These are phyloP conservation scores for Saturnispora silvae DNA, from an alignment of 805 yeast species.

Conservation along the genomic window DNA sequence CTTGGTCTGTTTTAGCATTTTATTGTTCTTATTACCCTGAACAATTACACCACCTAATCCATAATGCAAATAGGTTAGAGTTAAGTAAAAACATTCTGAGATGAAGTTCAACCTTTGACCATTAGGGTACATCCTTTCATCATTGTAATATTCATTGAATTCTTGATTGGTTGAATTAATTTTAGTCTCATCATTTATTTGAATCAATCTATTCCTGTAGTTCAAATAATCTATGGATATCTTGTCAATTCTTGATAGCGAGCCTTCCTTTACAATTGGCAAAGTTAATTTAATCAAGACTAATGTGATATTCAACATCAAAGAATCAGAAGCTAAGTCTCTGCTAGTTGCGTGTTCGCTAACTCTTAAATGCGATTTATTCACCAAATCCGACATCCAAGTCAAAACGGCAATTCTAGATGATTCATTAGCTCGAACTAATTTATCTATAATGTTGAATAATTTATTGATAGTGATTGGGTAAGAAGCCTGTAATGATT, in stretches of 20 bases:
- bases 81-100: slow-evolving; percentile 79
- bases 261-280: slow-evolving; percentile 62
- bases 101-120: slow-evolving; percentile 52
- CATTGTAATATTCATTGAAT: slow-evolving; percentile 46
- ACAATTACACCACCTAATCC: slow-evolving; percentile 76
- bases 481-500: slow-evolving; percentile 56
- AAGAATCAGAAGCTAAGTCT: slow-evolving; percentile 63
- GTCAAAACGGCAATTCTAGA: slow-evolving; percentile 55
- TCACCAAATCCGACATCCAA: slow-evolving; percentile 66
- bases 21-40: slow-evolving; percentile 43
- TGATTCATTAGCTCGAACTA: slow-evolving; percentile 60
- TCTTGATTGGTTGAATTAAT: slow-evolving; percentile 66
- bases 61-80: slow-evolving; percentile 71
- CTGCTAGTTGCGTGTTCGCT: slow-evolving; percentile 71
- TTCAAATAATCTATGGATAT: slow-evolving; percentile 65
- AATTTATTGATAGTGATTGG: slow-evolving; percentile 48
- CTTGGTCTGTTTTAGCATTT: slow-evolving; percentile 37
- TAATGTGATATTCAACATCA: slow-evolving; percentile 67
- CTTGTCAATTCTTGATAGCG: slow-evolving; percentile 57
- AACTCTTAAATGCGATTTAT: slow-evolving; percentile 75
- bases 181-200: slow-evolving; percentile 73
- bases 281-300: slow-evolving; percentile 62
- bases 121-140: slow-evolving; percentile 25
- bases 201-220: slow-evolving; percentile 39
- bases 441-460: slow-evolving; percentile 58